Conservation (phyloP, 495 filamentous ascomycete species). For the Hypoxylon intermedium region DNA sequence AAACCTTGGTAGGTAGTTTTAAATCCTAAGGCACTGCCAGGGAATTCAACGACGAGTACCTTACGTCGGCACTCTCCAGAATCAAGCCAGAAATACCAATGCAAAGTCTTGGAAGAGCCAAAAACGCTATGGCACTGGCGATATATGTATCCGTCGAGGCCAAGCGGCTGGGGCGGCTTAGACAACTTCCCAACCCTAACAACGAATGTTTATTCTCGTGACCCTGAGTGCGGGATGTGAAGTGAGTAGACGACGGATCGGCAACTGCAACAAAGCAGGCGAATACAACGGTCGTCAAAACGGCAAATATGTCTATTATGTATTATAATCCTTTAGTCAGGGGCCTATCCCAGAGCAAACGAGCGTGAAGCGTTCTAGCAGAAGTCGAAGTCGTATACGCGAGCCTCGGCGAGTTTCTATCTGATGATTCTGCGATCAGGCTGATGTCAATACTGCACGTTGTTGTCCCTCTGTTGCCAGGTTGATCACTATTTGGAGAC, state of each 20-base stretch:
- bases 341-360: slow-evolving; percentile 9
- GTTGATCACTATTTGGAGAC: slow-evolving; percentile 31
- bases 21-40: too few species aligned
- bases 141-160: not conserved
- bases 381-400: not conserved
- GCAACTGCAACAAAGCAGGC: not conserved
- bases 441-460: slow-evolving; percentile 31
- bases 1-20: not conserved
- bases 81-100: too few species aligned
- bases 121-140: not conserved
- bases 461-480: slow-evolving; percentile 30
- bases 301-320: slow-evolving; percentile 16
- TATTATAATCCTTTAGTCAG: slow-evolving; percentile 25
- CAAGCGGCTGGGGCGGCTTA: not conserved
- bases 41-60: not conserved
- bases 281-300: slow-evolving; percentile 27
- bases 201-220: slow-evolving; percentile 7
- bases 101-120: too few species aligned
- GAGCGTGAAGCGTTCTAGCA: not conserved
- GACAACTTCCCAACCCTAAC: not conserved
- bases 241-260: not conserved
- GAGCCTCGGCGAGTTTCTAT: slow-evolving; percentile 1
- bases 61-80: too few species aligned
- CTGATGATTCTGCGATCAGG: slow-evolving; percentile 24
- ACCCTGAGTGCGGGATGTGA: not conserved